Evolutionary conservation across 495 filamentous ascomycete genomes (phyloP).

Genomic region (Chaetomidium leptoderma): DNA sequence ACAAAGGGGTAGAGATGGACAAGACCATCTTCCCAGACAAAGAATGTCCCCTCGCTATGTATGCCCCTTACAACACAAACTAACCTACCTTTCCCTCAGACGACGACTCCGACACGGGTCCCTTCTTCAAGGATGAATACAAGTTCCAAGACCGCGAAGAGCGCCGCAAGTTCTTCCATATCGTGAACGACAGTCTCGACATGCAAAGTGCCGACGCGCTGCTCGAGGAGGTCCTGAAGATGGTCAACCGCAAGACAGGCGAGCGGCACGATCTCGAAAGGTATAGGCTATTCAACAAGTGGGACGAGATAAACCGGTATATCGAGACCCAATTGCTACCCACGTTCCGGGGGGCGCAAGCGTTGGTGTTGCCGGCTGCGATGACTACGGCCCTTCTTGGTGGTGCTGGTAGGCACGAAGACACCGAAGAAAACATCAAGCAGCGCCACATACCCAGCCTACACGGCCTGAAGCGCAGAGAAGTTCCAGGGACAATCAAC

Average conservation of each 20-base stretch:
- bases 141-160: conserved; percentile 18
- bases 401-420: neutral
- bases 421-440: neutral
- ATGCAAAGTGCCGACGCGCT: conserved; percentile 24
- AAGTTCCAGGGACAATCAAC: neutral
- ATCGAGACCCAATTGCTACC: conserved; percentile 19
- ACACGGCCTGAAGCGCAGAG: neutral
- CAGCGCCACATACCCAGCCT: neutral
- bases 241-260: conserved; percentile 21
- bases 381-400: neutral
- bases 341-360: conserved; percentile 19
- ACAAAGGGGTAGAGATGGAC: conserved; percentile 34
- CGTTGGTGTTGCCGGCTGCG: neutral
- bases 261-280: no score
- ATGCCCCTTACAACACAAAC: conserved; percentile 2
- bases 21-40: conserved; percentile 26
- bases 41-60: conserved; percentile 29
- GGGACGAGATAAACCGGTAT: conserved; percentile 19
- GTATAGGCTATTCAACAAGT: no score
- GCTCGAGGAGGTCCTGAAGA: conserved; percentile 17
- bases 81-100: no score
- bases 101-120: conserved; percentile 16
- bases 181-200: conserved; percentile 17
- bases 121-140: neutral
- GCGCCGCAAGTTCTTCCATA: conserved; percentile 18